These are phyloP conservation scores for Sporothrix humicola DNA, from an alignment of 2,329 filamentous ascomycete genomes.

Conservation along the genomic window DNA sequence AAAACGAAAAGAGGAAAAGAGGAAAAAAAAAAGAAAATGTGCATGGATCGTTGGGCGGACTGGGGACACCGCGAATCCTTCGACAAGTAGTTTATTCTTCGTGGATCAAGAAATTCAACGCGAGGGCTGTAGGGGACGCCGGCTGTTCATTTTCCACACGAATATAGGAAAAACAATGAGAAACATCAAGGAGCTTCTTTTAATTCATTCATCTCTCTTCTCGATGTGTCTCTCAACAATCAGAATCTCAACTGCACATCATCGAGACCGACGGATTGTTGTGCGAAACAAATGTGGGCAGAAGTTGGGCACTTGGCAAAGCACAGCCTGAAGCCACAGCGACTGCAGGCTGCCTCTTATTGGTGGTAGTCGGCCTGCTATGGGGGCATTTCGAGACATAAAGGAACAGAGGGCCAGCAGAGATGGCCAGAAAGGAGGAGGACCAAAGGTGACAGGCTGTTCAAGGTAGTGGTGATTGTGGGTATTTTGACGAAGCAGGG, in stretches of 20 bases:
- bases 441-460: constrained; percentile 7
- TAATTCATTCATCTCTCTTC: too few relatives aligned
- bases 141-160: neutral
- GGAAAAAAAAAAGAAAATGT: too few relatives aligned
- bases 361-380: neutral
- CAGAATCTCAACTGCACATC: neutral
- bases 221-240: neutral
- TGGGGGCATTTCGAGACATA: neutral
- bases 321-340: neutral
- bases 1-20: neutral
- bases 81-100: neutral
- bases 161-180: neutral
- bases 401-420: too few relatives aligned
- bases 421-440: neutral
- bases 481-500: constrained; percentile 3
- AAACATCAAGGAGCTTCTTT: neutral
- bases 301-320: neutral
- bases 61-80: neutral
- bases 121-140: too few relatives aligned
- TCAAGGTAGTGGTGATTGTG: constrained; percentile 15
- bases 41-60: constrained; percentile 14
- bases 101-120: neutral
- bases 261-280: neutral
- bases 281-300: neutral
- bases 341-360: neutral